Percentiles rank a stretch among this genome's conserved stretches.
These are phyloP conservation scores for Tricharina praecox DNA, from an alignment of 495 filamentous ascomycete species.

Conservation along the genomic window DNA sequence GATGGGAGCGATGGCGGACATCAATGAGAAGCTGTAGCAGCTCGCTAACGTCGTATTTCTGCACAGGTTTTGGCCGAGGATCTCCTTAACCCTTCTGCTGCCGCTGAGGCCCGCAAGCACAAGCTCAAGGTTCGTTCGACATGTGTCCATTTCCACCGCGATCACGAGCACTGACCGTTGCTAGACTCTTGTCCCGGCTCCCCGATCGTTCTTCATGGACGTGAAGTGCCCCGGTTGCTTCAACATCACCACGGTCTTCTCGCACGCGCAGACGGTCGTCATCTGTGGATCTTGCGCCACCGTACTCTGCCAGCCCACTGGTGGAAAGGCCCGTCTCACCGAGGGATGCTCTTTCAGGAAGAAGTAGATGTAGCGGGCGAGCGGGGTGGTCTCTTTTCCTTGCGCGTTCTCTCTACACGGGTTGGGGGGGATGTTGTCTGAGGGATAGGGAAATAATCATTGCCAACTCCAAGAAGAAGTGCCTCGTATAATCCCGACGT, in stretches of 20 bases:
- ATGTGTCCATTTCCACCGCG: background rate
- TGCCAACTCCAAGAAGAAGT: no score
- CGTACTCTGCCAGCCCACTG: constrained; percentile 92
- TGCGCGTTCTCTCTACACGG: no score
- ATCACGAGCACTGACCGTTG: background rate
- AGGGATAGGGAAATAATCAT: no score
- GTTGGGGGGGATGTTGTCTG: no score
- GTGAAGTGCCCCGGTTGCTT: constrained; percentile 99
- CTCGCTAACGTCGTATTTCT: background rate
- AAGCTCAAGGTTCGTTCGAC: constrained; percentile 78
- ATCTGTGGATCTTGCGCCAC: constrained; percentile 95
- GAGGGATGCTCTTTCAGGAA: constrained; percentile 98
- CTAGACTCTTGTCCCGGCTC: constrained; percentile 78
- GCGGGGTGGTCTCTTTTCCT: no score
- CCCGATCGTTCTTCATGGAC: constrained; percentile 99
- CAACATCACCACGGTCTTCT: constrained; percentile 99
- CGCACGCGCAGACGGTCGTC: constrained; percentile 97
- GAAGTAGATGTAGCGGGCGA: constrained; percentile 92
- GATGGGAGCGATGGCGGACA: background rate
- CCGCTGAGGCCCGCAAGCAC: constrained; percentile 92
- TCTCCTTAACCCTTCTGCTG: constrained; percentile 91
- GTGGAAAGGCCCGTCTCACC: constrained; percentile 88
- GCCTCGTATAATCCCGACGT: no score
- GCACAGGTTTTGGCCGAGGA: constrained; percentile 92
- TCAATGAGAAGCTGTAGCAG: background rate